Evolutionary conservation across 257 asterid genomes (phyloP), one percentile per base, ranked within the genome.

Genomic region (Echium plantagineum): DNA sequence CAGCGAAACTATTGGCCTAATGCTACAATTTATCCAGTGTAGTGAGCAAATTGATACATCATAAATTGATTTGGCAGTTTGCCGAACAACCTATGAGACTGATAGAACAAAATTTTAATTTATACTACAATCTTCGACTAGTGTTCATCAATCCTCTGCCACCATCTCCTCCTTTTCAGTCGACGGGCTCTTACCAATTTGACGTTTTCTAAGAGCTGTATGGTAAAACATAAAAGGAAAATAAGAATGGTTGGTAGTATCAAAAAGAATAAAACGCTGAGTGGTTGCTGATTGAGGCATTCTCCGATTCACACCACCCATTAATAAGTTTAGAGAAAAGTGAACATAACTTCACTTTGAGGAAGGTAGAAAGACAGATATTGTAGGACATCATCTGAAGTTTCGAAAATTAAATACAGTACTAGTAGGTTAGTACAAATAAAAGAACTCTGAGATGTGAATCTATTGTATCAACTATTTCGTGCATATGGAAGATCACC

Each of bases 131-230:
- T 35, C 46, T 8, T 35, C 10, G 46, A 42, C 49, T 42, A 16
- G 17, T 42, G 15, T 9, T 61, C 63, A 75, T 30, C 68, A 70
- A 61, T 74, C 80, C 18, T 55, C 65, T 49, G 57, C 75, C 15
- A 63, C 75, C 18, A 60, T 53, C 18, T 64, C 74, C 46, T 60
- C 60, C 55, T 64, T 63, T 69, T 59, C 75, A 71, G 52, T 77
- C 13, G 68, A 9, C 15, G 56, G 42, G 52, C 64, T 35, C 58
- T 60, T 66, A 60, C 77, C 79, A 59, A 69, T 30, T 60, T 57
- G 66, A 6, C 75, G 77, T 9, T 69, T 57, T 63, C 64, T 79
- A 66, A 74, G 52, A 56, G 82, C 86, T 80, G 82, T 64, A 70
- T 61, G 6, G 64, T 19, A 65, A 63, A 21, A 20, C 63, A n/a